phyloP scores from a whole-genome alignment of 768 basidiomycete species.

The Kwoniella sp. region DNA sequence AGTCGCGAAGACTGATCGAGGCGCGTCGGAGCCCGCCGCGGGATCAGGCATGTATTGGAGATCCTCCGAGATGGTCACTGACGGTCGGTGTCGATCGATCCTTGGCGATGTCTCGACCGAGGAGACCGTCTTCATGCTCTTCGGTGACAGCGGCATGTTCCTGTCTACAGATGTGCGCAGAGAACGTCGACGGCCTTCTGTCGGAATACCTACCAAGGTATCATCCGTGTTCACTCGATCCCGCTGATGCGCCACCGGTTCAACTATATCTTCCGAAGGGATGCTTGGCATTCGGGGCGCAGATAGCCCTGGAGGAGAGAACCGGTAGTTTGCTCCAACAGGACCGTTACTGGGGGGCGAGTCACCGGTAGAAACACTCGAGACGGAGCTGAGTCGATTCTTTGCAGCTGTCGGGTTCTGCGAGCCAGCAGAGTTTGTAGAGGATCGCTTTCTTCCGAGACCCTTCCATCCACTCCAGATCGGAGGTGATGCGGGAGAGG shows the following conservation, averaged over 20 bases:
- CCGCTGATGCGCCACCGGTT: too few species aligned
- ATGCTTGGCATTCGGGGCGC: conserved; percentile 10
- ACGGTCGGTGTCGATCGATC: conserved; percentile 6
- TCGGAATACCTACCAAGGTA: too few species aligned
- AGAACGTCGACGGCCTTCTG: too few species aligned
- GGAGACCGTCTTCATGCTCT: not conserved
- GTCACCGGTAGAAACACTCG: too few species aligned
- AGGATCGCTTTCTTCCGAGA: conserved; percentile 19
- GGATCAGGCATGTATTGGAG: not conserved
- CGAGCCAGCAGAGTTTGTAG: conserved; percentile 2
- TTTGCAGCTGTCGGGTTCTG: not conserved
- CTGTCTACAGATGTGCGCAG: not conserved
- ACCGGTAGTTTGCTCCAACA: not conserved
- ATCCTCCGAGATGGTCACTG: conserved; percentile 4
- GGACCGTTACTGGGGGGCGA: not conserved
- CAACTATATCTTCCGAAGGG: conserved; percentile 4
- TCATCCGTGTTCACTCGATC: too few species aligned
- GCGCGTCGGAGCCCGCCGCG: too few species aligned
- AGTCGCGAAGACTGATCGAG: too few species aligned
- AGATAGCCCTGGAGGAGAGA: conserved; percentile 2
- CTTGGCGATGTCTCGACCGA: conserved; percentile 6
- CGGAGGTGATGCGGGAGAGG: conserved; percentile 1
- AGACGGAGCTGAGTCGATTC: not conserved
- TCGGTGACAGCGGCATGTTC: conserved; percentile 6
- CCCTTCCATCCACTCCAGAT: conserved; percentile 36